Percentiles rank a stretch among this genome's conserved stretches.
Evolutionary conservation across 768 basidiomycete genomes (phyloP).

Genomic region (Termitomyces sp.): DNA sequence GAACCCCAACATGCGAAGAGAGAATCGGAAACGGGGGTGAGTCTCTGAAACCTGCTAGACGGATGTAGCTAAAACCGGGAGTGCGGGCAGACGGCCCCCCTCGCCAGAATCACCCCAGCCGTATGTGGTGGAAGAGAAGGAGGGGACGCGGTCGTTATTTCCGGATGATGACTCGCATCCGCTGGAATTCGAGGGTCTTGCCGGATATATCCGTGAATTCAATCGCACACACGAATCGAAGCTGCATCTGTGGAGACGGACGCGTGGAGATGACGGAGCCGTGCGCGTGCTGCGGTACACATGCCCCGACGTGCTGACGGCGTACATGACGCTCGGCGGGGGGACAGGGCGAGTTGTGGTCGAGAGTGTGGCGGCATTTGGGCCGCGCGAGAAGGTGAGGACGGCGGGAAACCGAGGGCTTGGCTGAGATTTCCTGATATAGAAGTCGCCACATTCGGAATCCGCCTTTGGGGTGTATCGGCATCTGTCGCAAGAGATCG

Average conservation of each 20-base stretch:
- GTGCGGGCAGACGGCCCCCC: constrained; percentile 34
- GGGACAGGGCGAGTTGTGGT: constrained; percentile 32
- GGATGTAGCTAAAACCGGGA: constrained; percentile 3
- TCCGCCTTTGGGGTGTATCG: constrained; percentile 63
- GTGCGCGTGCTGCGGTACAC: constrained; percentile 46
- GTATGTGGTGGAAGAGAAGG: constrained; percentile 36
- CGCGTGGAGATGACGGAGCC: constrained; percentile 23
- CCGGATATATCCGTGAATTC: constrained; percentile 51
- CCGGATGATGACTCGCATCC: constrained; percentile 32
- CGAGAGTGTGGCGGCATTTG: constrained; percentile 66
- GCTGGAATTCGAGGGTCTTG: constrained; percentile 39
- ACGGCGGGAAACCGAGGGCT: not conserved
- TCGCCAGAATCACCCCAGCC: constrained; percentile 61
- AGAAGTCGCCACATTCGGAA: constrained; percentile 67
- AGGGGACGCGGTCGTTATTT: constrained; percentile 34
- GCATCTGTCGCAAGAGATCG: constrained; percentile 60
- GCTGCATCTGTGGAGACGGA: constrained; percentile 51
- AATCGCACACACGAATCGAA: constrained; percentile 40
- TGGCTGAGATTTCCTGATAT: not conserved
- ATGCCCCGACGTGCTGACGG: constrained; percentile 60
- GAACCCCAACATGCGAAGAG: constrained; percentile 36
- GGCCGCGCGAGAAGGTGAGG: constrained; percentile 64
- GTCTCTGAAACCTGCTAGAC: constrained; percentile 16
- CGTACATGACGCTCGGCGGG: constrained; percentile 50
- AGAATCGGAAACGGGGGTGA: constrained; percentile 54